These are phyloP conservation scores for Rasamsonia emersonii DNA, from an alignment of 2,329 filamentous ascomycete genomes.

Conservation along the genomic window DNA sequence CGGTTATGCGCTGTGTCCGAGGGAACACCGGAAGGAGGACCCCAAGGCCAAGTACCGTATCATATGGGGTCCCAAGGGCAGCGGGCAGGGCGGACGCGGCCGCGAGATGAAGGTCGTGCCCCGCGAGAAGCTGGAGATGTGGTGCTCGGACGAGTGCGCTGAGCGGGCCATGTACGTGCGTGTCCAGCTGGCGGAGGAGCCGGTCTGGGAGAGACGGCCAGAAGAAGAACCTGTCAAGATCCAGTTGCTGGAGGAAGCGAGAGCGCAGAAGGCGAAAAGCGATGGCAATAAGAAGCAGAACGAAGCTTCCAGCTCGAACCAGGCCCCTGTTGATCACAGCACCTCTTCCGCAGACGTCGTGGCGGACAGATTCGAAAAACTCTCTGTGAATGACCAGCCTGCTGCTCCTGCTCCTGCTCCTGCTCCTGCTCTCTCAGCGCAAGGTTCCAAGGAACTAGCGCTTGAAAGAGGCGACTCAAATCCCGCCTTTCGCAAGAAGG, in stretches of 20 bases:
- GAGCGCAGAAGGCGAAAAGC: slow-evolving; percentile 14
- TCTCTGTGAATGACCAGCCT: slow-evolving; percentile 19
- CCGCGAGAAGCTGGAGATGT: slow-evolving; percentile 67
- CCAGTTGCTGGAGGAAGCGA: slow-evolving; percentile 57
- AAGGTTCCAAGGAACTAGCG: slow-evolving; percentile 22
- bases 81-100: slow-evolving; percentile 37
- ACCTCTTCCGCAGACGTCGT: slow-evolving; percentile 12
- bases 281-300: slow-evolving; percentile 18
- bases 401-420: not conserved
- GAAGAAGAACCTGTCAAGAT: slow-evolving; percentile 43
- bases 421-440: not conserved
- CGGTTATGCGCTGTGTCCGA: slow-evolving; percentile 72
- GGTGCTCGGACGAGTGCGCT: slow-evolving; percentile 76
- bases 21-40: slow-evolving; percentile 49
- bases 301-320: slow-evolving; percentile 7
- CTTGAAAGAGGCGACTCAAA: slow-evolving; percentile 27
- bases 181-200: slow-evolving; percentile 76
- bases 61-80: slow-evolving; percentile 46
- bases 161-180: slow-evolving; percentile 74
- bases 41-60: slow-evolving; percentile 61
- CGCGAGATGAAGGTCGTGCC: slow-evolving; percentile 57
- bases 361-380: slow-evolving; percentile 16
- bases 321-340: slow-evolving; percentile 12
- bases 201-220: slow-evolving; percentile 71
- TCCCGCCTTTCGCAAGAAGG: slow-evolving; percentile 15